Conservation (phyloP, 2,329 filamentous ascomycete species). For the Exophiala sideris region DNA sequence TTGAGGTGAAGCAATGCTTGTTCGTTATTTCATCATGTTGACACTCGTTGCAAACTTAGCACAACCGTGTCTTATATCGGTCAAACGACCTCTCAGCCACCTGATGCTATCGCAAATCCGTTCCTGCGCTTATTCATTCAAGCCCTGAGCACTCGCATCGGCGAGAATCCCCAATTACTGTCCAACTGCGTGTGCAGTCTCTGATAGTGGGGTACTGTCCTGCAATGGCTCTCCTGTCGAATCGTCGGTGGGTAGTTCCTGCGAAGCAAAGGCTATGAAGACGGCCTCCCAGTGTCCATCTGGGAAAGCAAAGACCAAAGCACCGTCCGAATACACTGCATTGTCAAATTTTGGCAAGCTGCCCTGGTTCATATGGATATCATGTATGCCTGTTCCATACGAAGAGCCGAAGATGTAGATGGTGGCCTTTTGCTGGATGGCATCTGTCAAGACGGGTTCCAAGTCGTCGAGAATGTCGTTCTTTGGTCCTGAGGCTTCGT, state of each 20-base stretch:
- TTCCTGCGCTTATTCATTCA: too few relatives aligned
- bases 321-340: conserved; percentile 38
- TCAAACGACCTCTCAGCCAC: too few relatives aligned
- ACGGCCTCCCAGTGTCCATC: conserved; percentile 40
- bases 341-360: conserved; percentile 35
- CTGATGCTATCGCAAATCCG: too few relatives aligned
- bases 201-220: neutral
- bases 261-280: conserved; percentile 40
- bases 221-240: conserved; percentile 3
- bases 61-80: too few relatives aligned
- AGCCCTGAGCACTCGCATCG: too few relatives aligned
- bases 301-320: conserved; percentile 35
- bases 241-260: conserved; percentile 37
- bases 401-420: conserved; percentile 40
- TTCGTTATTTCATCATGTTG: too few relatives aligned
- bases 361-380: conserved; percentile 44
- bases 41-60: too few relatives aligned
- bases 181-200: too few relatives aligned
- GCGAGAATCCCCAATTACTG: too few relatives aligned
- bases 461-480: conserved; percentile 41
- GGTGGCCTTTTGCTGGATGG: conserved; percentile 35
- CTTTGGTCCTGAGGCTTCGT: conserved; percentile 22
- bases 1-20: too few relatives aligned
- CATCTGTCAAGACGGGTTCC: conserved; percentile 35
- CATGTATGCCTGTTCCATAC: conserved; percentile 37